Evolutionary conservation across 176 grass and related monocot genomes (phyloP).

Genomic region (Cocos nucifera): DNA sequence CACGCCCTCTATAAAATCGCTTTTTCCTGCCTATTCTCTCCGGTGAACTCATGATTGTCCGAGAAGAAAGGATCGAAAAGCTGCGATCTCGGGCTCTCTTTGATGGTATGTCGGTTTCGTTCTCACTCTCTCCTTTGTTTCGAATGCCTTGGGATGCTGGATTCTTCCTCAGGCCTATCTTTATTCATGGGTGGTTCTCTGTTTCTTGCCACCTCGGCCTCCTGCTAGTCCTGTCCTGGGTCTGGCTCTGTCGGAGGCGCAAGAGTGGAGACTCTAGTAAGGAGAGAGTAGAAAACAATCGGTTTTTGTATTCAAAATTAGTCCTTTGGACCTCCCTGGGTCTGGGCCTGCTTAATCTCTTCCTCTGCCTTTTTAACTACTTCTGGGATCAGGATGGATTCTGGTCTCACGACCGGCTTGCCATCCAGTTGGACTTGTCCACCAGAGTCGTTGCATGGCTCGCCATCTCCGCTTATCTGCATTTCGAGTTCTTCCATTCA

Average conservation of each 20-base stretch:
- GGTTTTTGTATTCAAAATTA: slow-evolving; percentile 21
- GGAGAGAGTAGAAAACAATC: background rate
- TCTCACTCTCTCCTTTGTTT: background rate
- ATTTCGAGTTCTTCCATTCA: slow-evolving; percentile 19
- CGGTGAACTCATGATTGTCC: too few species aligned
- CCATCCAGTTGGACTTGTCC: slow-evolving; percentile 22
- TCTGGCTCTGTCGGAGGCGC: slow-evolving; percentile 1
- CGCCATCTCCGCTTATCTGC: slow-evolving; percentile 45
- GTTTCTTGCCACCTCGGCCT: slow-evolving; percentile 13
- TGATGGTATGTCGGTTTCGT: too few species aligned
- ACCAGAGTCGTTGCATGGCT: slow-evolving; percentile 41
- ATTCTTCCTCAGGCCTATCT: slow-evolving; percentile 4
- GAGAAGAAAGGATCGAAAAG: too few species aligned
- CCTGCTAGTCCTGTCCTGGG: slow-evolving; percentile 11
- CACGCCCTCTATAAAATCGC: too few species aligned
- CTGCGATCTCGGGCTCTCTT: too few species aligned
- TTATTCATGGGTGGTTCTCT: slow-evolving; percentile 25
- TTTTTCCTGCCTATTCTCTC: too few species aligned
- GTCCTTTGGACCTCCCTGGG: slow-evolving; percentile 21
- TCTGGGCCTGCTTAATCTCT: slow-evolving; percentile 14
- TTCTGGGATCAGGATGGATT: slow-evolving; percentile 6
- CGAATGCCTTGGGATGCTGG: background rate
- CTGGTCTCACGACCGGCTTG: slow-evolving; percentile 22
- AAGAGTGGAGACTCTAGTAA: slow-evolving; percentile 1
- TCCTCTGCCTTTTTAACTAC: slow-evolving; percentile 22